Evolutionary conservation across 2,329 filamentous ascomycete genomes (phyloP).

Genomic region (Exophiala lecanii-corni): DNA sequence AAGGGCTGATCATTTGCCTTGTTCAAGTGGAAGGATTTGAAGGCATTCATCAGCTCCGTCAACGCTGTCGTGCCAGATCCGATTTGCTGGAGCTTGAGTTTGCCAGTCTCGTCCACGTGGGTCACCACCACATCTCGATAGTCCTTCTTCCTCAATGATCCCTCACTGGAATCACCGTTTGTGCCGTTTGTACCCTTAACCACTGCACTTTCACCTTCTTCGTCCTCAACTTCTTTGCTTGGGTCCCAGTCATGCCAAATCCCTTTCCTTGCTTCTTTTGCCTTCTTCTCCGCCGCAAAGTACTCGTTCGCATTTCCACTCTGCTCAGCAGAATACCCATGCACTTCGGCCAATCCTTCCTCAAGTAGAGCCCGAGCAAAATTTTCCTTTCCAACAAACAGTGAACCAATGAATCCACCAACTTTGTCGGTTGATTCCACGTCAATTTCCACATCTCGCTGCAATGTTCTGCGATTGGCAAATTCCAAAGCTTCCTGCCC

Average conservation of each 20-base stretch:
- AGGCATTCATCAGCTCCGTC: conserved; percentile 82
- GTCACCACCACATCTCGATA: conserved; percentile 94
- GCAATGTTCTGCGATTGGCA: conserved; percentile 80
- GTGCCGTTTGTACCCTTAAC: conserved; percentile 46
- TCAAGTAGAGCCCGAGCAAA: conserved; percentile 91
- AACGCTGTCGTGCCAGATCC: conserved; percentile 80
- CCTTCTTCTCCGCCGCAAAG: conserved; percentile 77
- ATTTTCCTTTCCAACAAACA: conserved; percentile 92
- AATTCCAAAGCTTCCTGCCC: conserved; percentile 92
- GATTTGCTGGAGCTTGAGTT: conserved; percentile 86
- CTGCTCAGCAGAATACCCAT: conserved; percentile 94
- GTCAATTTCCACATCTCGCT: conserved; percentile 94
- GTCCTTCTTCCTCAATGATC: conserved; percentile 67
- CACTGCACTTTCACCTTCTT: conserved; percentile 45
- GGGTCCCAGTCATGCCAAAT: conserved; percentile 95
- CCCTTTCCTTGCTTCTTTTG: conserved; percentile 82
- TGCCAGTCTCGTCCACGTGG: conserved; percentile 76
- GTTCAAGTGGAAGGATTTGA: conserved; percentile 85
- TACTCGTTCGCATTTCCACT: conserved; percentile 84
- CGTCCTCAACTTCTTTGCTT: conserved; percentile 68
- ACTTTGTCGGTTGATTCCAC: conserved; percentile 94
- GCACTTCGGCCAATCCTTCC: conserved; percentile 87
- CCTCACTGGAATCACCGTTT: conserved; percentile 50
- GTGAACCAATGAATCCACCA: conserved; percentile 91
- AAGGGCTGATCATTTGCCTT: conserved; percentile 73